Base-by-base conservation (phyloP, 345 rosid genomes). In the Rhodamnia argentea region DNA sequence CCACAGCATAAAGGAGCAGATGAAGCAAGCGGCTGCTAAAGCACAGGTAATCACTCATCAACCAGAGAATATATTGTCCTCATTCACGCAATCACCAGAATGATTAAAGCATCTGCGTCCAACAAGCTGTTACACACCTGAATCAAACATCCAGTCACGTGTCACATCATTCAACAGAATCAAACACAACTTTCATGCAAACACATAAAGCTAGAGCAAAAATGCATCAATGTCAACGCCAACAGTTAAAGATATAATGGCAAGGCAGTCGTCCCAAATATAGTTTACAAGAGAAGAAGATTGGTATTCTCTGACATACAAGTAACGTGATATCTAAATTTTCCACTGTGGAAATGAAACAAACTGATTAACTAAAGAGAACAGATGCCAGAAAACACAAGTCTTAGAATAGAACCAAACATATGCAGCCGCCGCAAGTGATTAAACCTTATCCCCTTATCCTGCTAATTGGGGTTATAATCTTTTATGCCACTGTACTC, bases 91-190 rank as follows among this genome's bases (percentile, higher is more conserved):
- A 92, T 95, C 98, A 95, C 95, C 95, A 95, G 94, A 92, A 94
- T 92, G 96, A 95, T 92, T 92, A 92, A 94, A 93, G 93, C 98
- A 95, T 94, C 98, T 93, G 91, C 98, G 86, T 52, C 86, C 93
- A 94, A 94, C 89, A 94, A 87, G 94, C 94, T 94, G 93, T 95
- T 92, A 94, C 75, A 92, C 89, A 95, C 98, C 96, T 95, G 98
- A 94, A 93, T 92, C 96, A 95, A 95, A 93, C 91, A 93, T 90
- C 93, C 98, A 93, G 89, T 85, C 91, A 92, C 93, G 90, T 85
- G 94, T 92, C 90, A 92, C 92, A 95, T 93, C 93, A 93, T 91
- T 88, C 86, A 51, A 87, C 85, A 86, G 87, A 82, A 50, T 20
- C 23, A 78, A 84, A 26, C 58, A 24, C 50, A 29, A 60, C 86